Conservation (phyloP, 2,329 filamentous ascomycete genomes). For the Fusarium succisae region DNA sequence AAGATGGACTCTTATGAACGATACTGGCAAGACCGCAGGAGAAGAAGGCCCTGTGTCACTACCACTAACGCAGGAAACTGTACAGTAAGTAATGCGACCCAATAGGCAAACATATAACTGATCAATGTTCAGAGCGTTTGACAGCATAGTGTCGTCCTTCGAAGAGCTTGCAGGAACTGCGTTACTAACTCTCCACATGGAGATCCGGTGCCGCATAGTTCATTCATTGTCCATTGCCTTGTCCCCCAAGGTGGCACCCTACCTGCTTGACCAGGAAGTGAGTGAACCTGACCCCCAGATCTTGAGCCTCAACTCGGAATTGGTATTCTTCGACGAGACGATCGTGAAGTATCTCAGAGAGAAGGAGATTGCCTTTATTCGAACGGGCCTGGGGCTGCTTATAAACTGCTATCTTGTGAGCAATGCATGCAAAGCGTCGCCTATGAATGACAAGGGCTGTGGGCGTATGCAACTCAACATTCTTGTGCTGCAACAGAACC, state of each 20-base stretch:
- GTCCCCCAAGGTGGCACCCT: constrained; percentile 69
- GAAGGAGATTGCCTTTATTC: constrained; percentile 78
- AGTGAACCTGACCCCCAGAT: constrained; percentile 82
- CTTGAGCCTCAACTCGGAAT: constrained; percentile 81
- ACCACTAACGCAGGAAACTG: constrained; percentile 87
- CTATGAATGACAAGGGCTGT: constrained; percentile 86
- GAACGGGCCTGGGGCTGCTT: constrained; percentile 77
- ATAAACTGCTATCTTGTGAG: constrained; percentile 82
- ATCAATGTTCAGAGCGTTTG: constrained; percentile 72
- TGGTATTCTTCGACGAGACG: constrained; percentile 89
- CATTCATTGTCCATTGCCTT: constrained; percentile 75
- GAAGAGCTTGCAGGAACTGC: constrained; percentile 81
- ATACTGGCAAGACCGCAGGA: constrained; percentile 64
- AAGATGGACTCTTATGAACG: constrained; percentile 84
- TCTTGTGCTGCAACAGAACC: constrained; percentile 92
- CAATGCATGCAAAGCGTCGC: constrained; percentile 74
- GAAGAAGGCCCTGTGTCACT: constrained; percentile 79
- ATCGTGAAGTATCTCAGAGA: constrained; percentile 76
- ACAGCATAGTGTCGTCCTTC: constrained; percentile 85
- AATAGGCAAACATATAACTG: constrained; percentile 27
- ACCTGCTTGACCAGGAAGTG: constrained; percentile 75
- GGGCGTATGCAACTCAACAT: constrained; percentile 94
- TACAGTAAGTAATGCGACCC: constrained; percentile 65
- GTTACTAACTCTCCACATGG: constrained; percentile 86
- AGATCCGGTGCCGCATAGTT: constrained; percentile 86